Conservation (phyloP, 2,329 filamentous ascomycete species). For the Aureobasidium sp. region DNA sequence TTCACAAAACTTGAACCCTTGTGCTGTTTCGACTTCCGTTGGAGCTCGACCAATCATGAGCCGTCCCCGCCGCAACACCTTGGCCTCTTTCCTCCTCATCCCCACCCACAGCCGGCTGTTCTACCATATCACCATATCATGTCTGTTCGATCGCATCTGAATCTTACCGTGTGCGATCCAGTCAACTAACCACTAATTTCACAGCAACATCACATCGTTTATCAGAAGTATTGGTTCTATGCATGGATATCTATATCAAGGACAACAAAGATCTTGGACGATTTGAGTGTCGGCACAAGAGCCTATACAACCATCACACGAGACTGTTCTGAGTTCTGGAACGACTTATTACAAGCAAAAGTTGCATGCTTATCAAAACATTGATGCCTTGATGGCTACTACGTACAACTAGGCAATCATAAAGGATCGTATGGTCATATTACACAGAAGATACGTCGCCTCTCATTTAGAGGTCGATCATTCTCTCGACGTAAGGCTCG, state of each 20-base stretch:
- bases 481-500: conserved; percentile 33
- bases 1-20: neutral
- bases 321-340: too few relatives aligned
- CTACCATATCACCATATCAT: too few relatives aligned
- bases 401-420: neutral
- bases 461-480: conserved; percentile 6
- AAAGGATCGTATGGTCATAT: conserved; percentile 5
- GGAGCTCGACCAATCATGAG: neutral
- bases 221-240: too few relatives aligned
- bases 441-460: neutral
- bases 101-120: neutral
- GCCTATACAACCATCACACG: too few relatives aligned
- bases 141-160: too few relatives aligned
- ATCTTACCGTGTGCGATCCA: too few relatives aligned
- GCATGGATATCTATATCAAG: too few relatives aligned
- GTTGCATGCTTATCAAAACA: neutral
- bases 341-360: neutral
- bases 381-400: neutral
- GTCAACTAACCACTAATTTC: too few relatives aligned
- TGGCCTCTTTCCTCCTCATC: neutral
- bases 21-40: neutral
- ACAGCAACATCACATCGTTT: too few relatives aligned
- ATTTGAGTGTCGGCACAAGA: too few relatives aligned
- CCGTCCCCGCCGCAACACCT: neutral
- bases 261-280: too few relatives aligned